Evolutionary conservation across 2,329 filamentous ascomycete species (phyloP), one percentile per base, ranked within the genome.

Genomic region (Cladosporium sp.): DNA sequence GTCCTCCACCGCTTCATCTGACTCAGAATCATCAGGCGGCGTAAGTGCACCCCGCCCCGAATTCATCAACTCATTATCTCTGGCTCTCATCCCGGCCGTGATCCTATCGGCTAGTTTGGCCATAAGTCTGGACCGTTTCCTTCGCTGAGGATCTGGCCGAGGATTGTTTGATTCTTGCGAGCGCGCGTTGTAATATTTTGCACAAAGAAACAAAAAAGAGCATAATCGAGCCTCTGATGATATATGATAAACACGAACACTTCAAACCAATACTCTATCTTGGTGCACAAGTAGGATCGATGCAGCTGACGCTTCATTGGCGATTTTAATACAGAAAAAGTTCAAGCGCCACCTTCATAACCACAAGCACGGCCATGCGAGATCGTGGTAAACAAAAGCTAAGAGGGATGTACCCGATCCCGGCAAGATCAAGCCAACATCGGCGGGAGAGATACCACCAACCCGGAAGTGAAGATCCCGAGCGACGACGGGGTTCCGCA

Each of bases 71-170:
- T 41, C 24, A 36, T 48, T 48, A 41, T 48, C 45, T 27, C 45
- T 48, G 45, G 45, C 45, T 37, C 39, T 41, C 30, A 41, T 48
- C 45, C 45, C 45, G 45, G 27, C 45, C 45, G 19, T 48, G 37
- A 41, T 48, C 45, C 37, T 48, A 36, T 34, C 45, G 22, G 37
- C 27, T 37, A 48, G 45, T 41, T 15, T 48, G 40, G 37, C 38
- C 7, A 39, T 48, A n/a, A 48, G 45, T 24, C 19, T 48, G 27
- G 45, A 48, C 37, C 45, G 45, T 22, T 48, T 48, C 19, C 38
- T 48, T 18, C 45, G 45, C 8, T 48, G 44, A 48, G 45, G 29
- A 27, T 17, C 15, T 20, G 45, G 39, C 27, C 45, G 45, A 30
- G 45, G 45, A 22, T 41, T 32, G 27, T 38, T 48, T 47, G 4